phyloP scores from a whole-genome alignment of 257 asterid species.

The Plantago ovata region DNA sequence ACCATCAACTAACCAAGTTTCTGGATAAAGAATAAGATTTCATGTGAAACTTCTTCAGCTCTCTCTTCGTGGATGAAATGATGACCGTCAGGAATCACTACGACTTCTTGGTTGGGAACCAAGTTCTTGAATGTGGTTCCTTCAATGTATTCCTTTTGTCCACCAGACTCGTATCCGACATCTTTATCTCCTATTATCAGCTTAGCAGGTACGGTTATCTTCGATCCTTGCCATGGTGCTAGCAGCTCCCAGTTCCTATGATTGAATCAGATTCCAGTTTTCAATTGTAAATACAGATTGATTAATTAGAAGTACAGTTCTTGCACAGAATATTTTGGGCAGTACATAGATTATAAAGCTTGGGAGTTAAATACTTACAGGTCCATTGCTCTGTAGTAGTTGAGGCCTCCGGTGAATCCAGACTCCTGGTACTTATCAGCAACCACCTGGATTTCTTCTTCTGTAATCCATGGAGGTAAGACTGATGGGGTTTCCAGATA shows the following conservation, averaged over 20 bases:
- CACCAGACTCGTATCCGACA: slow-evolving; percentile 37
- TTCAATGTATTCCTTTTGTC: slow-evolving; percentile 36
- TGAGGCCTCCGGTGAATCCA: slow-evolving; percentile 45
- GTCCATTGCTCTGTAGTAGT: slow-evolving; percentile 43
- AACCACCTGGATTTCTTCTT: slow-evolving; percentile 41
- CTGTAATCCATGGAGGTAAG: slow-evolving; percentile 44
- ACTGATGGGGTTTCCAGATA: slow-evolving; percentile 35
- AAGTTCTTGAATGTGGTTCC: slow-evolving; percentile 30
- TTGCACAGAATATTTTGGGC: neutral
- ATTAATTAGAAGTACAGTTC: neutral
- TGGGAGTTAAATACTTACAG: slow-evolving; percentile 29
- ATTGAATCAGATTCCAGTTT: neutral
- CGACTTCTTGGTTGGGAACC: slow-evolving; percentile 42
- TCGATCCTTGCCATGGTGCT: slow-evolving; percentile 49
- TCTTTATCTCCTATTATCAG: slow-evolving; percentile 41
- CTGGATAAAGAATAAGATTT: slow-evolving; percentile 30
- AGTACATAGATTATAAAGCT: neutral
- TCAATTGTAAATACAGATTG: neutral
- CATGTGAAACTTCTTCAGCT: slow-evolving; percentile 34
- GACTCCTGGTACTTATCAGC: slow-evolving; percentile 55
- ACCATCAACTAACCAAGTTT: slow-evolving; percentile 19
- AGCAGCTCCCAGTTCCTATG: slow-evolving; percentile 48
- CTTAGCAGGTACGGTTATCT: slow-evolving; percentile 42
- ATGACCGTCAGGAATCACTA: slow-evolving; percentile 36
- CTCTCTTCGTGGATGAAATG: slow-evolving; percentile 41